Evolutionary conservation across 805 yeast genomes (phyloP).

Genomic region (Hermanozyma aechmeae): DNA sequence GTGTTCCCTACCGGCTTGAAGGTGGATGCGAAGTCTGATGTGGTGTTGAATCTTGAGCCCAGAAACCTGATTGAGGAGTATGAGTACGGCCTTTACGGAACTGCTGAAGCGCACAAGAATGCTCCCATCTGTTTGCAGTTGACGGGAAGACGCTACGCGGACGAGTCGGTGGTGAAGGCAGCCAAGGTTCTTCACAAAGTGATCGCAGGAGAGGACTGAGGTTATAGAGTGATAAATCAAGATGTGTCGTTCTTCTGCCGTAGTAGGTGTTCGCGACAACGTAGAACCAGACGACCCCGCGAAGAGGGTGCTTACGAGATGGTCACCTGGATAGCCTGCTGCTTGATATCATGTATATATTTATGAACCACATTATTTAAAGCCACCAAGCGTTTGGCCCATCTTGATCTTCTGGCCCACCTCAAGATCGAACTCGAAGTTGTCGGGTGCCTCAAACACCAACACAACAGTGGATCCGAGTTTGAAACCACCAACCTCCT

Average conservation of each 20-base stretch:
- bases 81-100: slow-evolving; percentile 12
- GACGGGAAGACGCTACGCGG: slow-evolving; percentile 11
- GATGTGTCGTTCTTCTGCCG: too few species aligned
- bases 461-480: slow-evolving; percentile 95
- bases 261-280: too few species aligned
- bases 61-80: slow-evolving; percentile 11
- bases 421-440: slow-evolving; percentile 59
- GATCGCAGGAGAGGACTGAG: too few species aligned
- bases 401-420: slow-evolving; percentile 74
- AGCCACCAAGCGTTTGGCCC: slow-evolving; percentile 71
- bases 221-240: too few species aligned
- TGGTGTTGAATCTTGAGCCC: slow-evolving; percentile 6
- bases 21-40: slow-evolving; percentile 9
- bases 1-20: slow-evolving; percentile 12
- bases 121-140: slow-evolving; percentile 12
- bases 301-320: too few species aligned
- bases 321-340: neutral
- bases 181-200: slow-evolving; percentile 10
- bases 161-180: slow-evolving; percentile 11
- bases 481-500: slow-evolving; percentile 95
- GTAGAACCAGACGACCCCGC: too few species aligned
- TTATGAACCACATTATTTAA: slow-evolving; percentile 9
- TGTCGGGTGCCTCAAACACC: slow-evolving; percentile 89
- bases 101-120: slow-evolving; percentile 7
- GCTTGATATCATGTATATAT: neutral